Evolutionary conservation across 208 protist genomes (phyloP).

Genomic region (Trypanosoma scelopori): DNA sequence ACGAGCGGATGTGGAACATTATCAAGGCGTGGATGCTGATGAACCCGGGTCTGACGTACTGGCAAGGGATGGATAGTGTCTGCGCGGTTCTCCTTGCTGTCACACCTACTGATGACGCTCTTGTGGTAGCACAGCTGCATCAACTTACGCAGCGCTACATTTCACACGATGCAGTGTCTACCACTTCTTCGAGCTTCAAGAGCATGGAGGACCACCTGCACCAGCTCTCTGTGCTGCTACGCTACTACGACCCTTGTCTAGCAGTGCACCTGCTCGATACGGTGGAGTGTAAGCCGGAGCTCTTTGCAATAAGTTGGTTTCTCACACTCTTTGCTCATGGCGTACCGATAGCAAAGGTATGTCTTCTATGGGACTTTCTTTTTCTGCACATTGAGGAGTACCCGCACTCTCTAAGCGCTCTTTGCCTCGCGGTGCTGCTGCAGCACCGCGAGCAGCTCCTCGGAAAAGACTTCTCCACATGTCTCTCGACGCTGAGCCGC

Average conservation of each 20-base stretch:
- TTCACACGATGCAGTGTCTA: slow-evolving; percentile 56
- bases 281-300: slow-evolving; percentile 81
- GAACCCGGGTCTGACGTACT: slow-evolving; percentile 71
- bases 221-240: slow-evolving; percentile 54
- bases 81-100: slow-evolving; percentile 82
- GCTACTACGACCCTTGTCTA: slow-evolving; percentile 91
- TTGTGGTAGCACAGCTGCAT: slow-evolving; percentile 77
- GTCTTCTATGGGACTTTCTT: slow-evolving; percentile 91
- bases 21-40: slow-evolving; percentile 83
- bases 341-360: slow-evolving; percentile 88
- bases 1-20: slow-evolving; percentile 66
- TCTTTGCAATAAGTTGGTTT: slow-evolving; percentile 96
- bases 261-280: slow-evolving; percentile 79
- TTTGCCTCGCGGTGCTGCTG: slow-evolving; percentile 44
- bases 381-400: slow-evolving; percentile 39
- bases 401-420: slow-evolving; percentile 32
- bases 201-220: slow-evolving; percentile 75
- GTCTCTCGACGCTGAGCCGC: slow-evolving; percentile 44
- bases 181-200: slow-evolving; percentile 1
- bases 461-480: slow-evolving; percentile 46
- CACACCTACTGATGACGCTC: slow-evolving; percentile 67
- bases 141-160: slow-evolving; percentile 82
- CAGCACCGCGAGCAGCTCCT: slow-evolving; percentile 44
- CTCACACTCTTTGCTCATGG: slow-evolving; percentile 90
- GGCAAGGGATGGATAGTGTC: slow-evolving; percentile 95